phyloP scores from a whole-genome alignment of 1,284 basidiomycete genomes.

The Entoloma clypeatum region DNA sequence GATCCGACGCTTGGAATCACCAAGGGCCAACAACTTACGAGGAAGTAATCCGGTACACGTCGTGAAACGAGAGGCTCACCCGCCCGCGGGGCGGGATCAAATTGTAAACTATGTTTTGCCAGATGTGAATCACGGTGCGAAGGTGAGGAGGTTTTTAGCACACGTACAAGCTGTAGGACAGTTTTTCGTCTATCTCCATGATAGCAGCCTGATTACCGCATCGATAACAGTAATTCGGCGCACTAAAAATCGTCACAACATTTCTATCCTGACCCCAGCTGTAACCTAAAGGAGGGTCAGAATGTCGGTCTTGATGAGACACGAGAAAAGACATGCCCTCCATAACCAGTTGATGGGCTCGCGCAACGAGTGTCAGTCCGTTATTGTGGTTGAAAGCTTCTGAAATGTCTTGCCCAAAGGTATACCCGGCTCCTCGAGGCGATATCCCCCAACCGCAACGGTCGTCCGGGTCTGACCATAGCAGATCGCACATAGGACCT shows the following conservation, averaged over 20 bases:
- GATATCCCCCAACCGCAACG: conserved; percentile 99
- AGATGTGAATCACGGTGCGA: conserved; percentile 6
- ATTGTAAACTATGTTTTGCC: conserved; percentile 80
- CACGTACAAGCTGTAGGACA: conserved; percentile 88
- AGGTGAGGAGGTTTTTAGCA: conserved; percentile 13
- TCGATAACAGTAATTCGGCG: conserved; percentile 98
- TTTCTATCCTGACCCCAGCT: conserved; percentile 99
- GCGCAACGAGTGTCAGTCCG: conserved; percentile 92
- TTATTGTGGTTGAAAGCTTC: conserved; percentile 99
- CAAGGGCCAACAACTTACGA: conserved; percentile 47
- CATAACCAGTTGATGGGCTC: conserved; percentile 98
- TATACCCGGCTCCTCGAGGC: conserved; percentile 97
- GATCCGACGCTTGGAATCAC: neutral
- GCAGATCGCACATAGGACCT: conserved; percentile 98
- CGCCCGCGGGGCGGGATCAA: conserved; percentile 97
- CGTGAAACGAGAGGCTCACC: conserved; percentile 97
- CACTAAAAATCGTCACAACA: conserved; percentile 99
- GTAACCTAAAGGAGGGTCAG: conserved; percentile 49
- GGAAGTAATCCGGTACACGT: conserved; percentile 97
- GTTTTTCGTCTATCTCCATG: conserved; percentile 99
- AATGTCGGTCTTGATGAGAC: conserved; percentile 5
- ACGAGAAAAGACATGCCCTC: conserved; percentile 65
- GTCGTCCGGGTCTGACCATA: conserved; percentile 99
- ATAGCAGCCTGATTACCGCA: conserved; percentile 99
- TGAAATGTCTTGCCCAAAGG: conserved; percentile 98